Base-by-base conservation (phyloP, 441 rosid genomes). In the Pelargonium cotyledonis region DNA sequence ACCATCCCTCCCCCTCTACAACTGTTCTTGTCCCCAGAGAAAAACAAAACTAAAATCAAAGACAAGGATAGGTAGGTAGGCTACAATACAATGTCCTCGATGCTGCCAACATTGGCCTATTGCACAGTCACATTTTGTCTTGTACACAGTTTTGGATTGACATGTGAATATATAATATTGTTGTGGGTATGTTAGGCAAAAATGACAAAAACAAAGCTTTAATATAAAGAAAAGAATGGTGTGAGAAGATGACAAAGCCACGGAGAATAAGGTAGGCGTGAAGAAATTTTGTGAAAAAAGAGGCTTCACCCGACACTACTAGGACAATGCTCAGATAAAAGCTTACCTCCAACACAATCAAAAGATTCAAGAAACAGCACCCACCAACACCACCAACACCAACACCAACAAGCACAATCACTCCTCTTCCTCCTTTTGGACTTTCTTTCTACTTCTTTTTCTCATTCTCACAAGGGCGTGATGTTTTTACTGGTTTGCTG, bases 201-300 rank as follows among this genome's bases (percentile, higher is more conserved):
- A 61, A 77, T 70, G 75, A 77, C 77, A 35, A 35, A 80, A 75
- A 66, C 38, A 41, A 57, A 8, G 74, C 40, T 35, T 35, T 35
- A 49, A 49, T 14, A n/a, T 49, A 49, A 49, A 5, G 57, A 14
- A 12, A 49, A 49, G 57, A 35, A 35, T 35, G 40, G 40, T 35
- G 79, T 73, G 75, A 73, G 61, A 74, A 81, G 75, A 73, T 68
- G 87, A 88, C 96, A 88, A 72, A 35, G 85, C 67, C 80, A 78
- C 86, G 84, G 83, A 73, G 83, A 88, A 81, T 76, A 74, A 12
- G 57, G 57, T 14, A 78, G 89, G 88, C 82, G 83, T 79, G 82
- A 75, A 55, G 66, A 53, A 67, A 16, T 49, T 65, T 51, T 58
- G 23, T 67, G 73, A 70, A 66, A 31, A 74, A 7, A 58, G 47